phyloP scores from a whole-genome alignment of 2,329 filamentous ascomycete genomes.

The Trichoderma aggressivum region DNA sequence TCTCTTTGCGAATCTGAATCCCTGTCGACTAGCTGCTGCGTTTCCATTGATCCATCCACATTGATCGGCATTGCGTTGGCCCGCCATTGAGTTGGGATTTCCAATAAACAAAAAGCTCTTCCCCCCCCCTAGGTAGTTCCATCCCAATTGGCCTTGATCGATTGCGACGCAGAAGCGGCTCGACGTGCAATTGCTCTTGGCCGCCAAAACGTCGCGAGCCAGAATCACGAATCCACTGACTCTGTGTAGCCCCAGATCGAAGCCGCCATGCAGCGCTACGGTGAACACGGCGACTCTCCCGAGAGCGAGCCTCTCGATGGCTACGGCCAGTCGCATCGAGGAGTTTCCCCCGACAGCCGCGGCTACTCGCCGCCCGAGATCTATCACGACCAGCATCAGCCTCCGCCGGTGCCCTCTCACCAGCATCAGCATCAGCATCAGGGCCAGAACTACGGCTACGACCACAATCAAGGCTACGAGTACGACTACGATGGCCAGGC shows the following conservation, averaged over 20 bases:
- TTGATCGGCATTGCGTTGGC: constrained; percentile 11
- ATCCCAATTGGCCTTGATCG: neutral
- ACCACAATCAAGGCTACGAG: constrained; percentile 4
- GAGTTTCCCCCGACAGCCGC: constrained; percentile 23
- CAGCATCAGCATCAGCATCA: neutral
- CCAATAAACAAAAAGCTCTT: constrained; percentile 1
- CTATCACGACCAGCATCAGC: constrained; percentile 27
- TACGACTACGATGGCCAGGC: neutral
- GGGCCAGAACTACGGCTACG: constrained; percentile 11
- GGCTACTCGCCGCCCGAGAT: constrained; percentile 20
- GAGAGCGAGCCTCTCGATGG: constrained; percentile 37
- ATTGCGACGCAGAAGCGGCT: neutral
- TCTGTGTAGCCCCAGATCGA: neutral
- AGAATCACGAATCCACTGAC: neutral
- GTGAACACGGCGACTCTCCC: constrained; percentile 28
- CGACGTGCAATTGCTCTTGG: neutral
- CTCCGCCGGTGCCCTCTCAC: neutral
- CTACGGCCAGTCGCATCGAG: constrained; percentile 21
- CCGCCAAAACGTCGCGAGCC: neutral
- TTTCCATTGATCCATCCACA: neutral
- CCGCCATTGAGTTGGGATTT: neutral
- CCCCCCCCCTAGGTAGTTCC: neutral
- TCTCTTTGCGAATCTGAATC: neutral
- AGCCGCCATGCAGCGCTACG: constrained; percentile 33
- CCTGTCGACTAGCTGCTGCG: neutral